These are phyloP conservation scores for Lathyrus aphaca DNA, from an alignment of 306 rosid species.

Conservation along the genomic window DNA sequence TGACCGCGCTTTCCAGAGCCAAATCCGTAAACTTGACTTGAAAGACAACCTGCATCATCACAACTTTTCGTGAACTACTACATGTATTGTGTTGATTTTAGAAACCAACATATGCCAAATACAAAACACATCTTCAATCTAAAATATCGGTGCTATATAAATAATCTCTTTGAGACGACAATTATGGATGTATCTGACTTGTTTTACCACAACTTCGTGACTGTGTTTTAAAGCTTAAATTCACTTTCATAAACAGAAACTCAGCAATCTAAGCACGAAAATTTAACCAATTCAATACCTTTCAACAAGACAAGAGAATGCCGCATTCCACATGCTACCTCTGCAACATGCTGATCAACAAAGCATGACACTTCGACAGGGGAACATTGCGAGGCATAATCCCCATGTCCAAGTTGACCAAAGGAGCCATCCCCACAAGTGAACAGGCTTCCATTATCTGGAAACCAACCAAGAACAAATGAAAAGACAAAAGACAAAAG, in stretches of 20 bases:
- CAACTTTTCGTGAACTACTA: constrained; percentile 2
- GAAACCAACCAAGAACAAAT: constrained; percentile 35
- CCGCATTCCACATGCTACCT: constrained; percentile 90
- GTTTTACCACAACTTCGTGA: background rate
- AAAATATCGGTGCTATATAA: background rate
- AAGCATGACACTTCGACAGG: constrained; percentile 68
- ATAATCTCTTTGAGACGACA: background rate
- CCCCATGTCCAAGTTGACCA: constrained; percentile 98
- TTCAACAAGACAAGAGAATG: constrained; percentile 79
- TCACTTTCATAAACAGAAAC: constrained; percentile 5
- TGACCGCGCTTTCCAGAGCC: constrained; percentile 96
- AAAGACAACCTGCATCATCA: constrained; percentile 50
- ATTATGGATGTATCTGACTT: background rate
- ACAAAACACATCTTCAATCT: background rate
- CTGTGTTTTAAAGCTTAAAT: background rate
- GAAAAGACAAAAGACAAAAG: background rate
- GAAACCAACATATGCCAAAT: background rate
- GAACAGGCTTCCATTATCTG: constrained; percentile 66
- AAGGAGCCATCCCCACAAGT: constrained; percentile 91
- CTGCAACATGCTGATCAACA: constrained; percentile 53
- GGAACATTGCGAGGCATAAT: constrained; percentile 52
- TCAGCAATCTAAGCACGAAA: constrained; percentile 5
- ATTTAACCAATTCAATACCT: constrained; percentile 51
- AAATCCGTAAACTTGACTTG: constrained; percentile 68
- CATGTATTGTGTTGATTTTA: background rate